Evolutionary conservation across 345 rosid genomes (phyloP).

Genomic region (Eucalyptus coolabah): DNA sequence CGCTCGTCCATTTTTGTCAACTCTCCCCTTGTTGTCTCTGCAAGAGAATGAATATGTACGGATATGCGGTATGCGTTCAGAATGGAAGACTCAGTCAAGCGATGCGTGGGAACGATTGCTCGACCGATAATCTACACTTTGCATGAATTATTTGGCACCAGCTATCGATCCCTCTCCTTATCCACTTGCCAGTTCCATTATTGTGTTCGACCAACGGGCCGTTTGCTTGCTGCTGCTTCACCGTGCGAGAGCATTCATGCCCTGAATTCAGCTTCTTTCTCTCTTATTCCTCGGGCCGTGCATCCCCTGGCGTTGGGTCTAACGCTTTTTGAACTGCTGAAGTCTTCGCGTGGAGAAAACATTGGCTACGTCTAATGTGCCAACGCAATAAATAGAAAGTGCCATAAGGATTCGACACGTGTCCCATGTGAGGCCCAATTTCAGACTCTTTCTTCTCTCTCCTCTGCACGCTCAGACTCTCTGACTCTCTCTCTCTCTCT

Average conservation of each 20-base stretch:
- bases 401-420: too few species aligned
- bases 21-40: too few species aligned
- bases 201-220: neutral
- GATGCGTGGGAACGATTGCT: neutral
- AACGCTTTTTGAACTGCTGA: neutral
- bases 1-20: neutral
- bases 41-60: neutral
- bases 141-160: neutral
- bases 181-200: neutral
- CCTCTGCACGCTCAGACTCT: too few species aligned
- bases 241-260: neutral
- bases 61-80: neutral
- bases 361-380: too few species aligned
- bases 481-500: too few species aligned
- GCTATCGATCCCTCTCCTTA: neutral
- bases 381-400: too few species aligned
- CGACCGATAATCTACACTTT: neutral
- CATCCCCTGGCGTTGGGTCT: neutral
- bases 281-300: neutral
- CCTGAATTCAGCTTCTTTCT: neutral
- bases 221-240: neutral
- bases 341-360: neutral
- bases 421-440: too few species aligned
- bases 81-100: neutral
- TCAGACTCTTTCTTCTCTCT: too few species aligned